Conservation (phyloP, 2,329 filamentous ascomycete species). For the Thelonectria blattea region DNA sequence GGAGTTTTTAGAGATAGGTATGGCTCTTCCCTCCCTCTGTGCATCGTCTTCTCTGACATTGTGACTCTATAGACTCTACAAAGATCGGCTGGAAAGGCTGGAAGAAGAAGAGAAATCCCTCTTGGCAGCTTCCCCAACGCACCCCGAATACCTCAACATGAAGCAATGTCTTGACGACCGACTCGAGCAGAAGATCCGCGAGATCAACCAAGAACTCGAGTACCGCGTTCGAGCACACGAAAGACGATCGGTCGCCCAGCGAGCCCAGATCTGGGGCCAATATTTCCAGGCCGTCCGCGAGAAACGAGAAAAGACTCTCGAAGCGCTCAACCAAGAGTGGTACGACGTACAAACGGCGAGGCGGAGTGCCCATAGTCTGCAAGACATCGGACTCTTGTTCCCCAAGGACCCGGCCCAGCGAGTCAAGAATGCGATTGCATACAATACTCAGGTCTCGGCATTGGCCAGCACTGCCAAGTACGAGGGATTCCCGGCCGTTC, state of each 20-base stretch:
- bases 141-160: constrained; percentile 91
- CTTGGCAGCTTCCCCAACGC: constrained; percentile 67
- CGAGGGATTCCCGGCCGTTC: constrained; percentile 95
- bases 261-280: constrained; percentile 86
- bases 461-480: constrained; percentile 92
- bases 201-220: constrained; percentile 75
- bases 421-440: constrained; percentile 83
- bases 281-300: constrained; percentile 89
- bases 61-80: constrained; percentile 69
- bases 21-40: constrained; percentile 34
- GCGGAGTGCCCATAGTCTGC: constrained; percentile 78
- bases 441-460: constrained; percentile 93
- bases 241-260: constrained; percentile 77
- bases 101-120: constrained; percentile 73
- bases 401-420: constrained; percentile 78
- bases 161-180: constrained; percentile 85
- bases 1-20: constrained; percentile 81
- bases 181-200: constrained; percentile 77
- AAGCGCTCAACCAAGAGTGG: constrained; percentile 85
- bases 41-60: constrained; percentile 29
- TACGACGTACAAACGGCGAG: constrained; percentile 92
- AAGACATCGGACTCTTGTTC: constrained; percentile 83
- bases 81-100: constrained; percentile 83
- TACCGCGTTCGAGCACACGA: constrained; percentile 77
- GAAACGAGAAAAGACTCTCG: constrained; percentile 78